A percentile compares a stretch with the other conserved stretches of the same genome.
Conservation (phyloP, 257 asterid genomes). For the Ballota nigra region DNA sequence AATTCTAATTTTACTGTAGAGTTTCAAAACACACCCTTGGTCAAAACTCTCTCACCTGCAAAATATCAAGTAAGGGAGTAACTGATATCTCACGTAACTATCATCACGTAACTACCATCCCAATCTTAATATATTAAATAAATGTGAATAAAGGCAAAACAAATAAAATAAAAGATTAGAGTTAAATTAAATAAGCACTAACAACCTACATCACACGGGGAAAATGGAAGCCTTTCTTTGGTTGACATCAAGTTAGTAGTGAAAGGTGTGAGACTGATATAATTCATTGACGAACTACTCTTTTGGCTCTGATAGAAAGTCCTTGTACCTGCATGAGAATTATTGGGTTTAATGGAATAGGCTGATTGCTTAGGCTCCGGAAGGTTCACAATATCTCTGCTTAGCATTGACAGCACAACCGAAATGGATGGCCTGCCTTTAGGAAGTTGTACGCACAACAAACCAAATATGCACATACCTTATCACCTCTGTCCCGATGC, state of each 20-base stretch:
- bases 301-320: slow-evolving; percentile 29
- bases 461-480: slow-evolving; percentile 61
- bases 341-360: slow-evolving; percentile 19
- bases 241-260: no score
- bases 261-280: slow-evolving; percentile 28
- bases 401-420: slow-evolving; percentile 50
- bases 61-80: no score
- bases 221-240: neutral
- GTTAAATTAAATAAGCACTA: no score
- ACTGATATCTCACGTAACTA: no score
- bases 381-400: slow-evolving; percentile 42
- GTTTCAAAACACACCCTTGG: no score
- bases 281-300: slow-evolving; percentile 32
- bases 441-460: slow-evolving; percentile 60
- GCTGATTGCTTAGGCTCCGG: slow-evolving; percentile 44
- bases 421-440: slow-evolving; percentile 54
- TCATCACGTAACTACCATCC: no score
- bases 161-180: no score
- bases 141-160: no score
- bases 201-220: neutral
- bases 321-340: slow-evolving; percentile 18
- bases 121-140: no score
- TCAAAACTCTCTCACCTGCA: no score
- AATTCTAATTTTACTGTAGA: no score
- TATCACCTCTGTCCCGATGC: slow-evolving; percentile 29